These are phyloP conservation scores for Rubia peregrina DNA, from an alignment of 305 asterid species.

Conservation along the genomic window DNA sequence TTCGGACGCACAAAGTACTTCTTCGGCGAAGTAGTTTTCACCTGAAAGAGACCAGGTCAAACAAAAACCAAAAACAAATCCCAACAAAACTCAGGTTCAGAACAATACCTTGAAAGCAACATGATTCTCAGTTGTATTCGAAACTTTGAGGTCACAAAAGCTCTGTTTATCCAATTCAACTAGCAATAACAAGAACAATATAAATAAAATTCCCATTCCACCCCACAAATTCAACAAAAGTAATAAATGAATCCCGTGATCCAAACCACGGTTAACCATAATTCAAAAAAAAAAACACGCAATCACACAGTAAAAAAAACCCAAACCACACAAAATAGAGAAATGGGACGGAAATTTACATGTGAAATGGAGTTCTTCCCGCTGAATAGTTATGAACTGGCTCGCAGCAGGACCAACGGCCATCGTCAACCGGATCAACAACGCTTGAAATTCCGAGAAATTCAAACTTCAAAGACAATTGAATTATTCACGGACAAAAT, in stretches of 20 bases:
- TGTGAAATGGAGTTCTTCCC: constrained; percentile 72
- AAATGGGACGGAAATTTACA: constrained; percentile 21
- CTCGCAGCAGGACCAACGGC: constrained; percentile 27
- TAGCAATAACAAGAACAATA: constrained; percentile 18
- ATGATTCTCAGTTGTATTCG: constrained; percentile 60
- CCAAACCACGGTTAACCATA: background rate
- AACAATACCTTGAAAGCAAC: constrained; percentile 73
- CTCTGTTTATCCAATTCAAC: constrained; percentile 82
- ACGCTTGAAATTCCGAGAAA: background rate
- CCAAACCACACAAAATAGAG: background rate
- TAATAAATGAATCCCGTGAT: background rate
- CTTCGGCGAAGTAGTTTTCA: constrained; percentile 89
- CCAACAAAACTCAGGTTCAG: background rate
- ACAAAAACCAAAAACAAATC: background rate
- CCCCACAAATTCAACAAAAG: background rate
- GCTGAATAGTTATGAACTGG: constrained; percentile 55
- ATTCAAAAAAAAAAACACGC: background rate
- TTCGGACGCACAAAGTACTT: constrained; percentile 84
- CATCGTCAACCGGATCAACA: constrained; percentile 37
- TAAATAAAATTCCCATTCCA: background rate
- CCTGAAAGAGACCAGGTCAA: constrained; percentile 30
- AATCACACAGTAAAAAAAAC: constrained; percentile 4
- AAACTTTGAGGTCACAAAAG: constrained; percentile 66
- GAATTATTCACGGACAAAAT: background rate
- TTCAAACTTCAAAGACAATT: background rate